These are phyloP conservation scores for Tritrichomonas musculus DNA, from an alignment of 208 protist species.

Conservation along the genomic window DNA sequence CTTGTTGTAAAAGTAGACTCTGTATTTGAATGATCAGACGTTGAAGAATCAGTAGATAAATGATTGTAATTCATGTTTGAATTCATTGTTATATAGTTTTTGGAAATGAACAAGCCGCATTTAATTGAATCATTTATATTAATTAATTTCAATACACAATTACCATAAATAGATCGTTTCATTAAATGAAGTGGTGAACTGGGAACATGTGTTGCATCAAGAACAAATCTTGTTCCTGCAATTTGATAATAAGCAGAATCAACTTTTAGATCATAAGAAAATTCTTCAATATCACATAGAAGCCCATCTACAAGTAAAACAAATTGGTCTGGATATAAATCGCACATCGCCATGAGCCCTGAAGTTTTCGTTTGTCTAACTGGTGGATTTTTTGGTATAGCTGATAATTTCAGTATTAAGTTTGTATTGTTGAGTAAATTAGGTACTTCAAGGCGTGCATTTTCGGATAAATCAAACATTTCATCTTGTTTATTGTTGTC, in stretches of 20 bases:
- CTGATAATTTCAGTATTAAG: background rate
- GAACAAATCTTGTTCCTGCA: background rate
- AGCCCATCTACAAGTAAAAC: background rate
- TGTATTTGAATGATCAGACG: no score
- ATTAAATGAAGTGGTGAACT: background rate
- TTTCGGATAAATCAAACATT: background rate
- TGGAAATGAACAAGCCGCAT: background rate
- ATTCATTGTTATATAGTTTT: no score
- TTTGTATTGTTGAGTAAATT: background rate
- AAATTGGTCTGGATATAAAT: background rate
- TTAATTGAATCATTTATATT: background rate
- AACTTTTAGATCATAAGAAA: background rate
- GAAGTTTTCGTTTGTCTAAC: background rate
- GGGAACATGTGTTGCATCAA: background rate
- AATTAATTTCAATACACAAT: background rate
- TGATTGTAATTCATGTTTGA: no score
- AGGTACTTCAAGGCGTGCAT: background rate
- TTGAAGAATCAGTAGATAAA: no score
- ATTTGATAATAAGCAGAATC: constrained; percentile 22
- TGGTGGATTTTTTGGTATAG: background rate
- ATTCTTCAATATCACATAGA: background rate
- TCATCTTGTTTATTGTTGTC: background rate
- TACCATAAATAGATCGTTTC: background rate
- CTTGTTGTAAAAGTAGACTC: no score
- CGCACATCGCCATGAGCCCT: background rate